Evolutionary conservation across 1,284 basidiomycete species (phyloP), one percentile per base, ranked within the genome.

Genomic region (Irpex sp.): DNA sequence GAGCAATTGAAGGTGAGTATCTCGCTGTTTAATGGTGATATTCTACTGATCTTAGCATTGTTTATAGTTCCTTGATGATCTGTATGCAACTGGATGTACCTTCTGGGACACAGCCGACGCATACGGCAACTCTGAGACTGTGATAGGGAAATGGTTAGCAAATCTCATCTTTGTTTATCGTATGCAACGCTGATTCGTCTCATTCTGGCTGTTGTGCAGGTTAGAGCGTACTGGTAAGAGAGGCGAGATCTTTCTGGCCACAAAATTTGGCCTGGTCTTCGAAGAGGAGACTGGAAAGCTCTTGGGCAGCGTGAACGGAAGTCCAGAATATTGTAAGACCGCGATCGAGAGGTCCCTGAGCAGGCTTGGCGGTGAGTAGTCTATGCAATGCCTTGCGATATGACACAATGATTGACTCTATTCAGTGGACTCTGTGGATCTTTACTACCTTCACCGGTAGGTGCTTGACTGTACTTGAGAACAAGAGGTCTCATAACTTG

Each of bases 221-320:
- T 74, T 79, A 68, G 74, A 75, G 59, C 70, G 65, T 49, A 76
- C 73, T 1, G 78, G 77, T 2, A 78, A 78, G 69, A 71, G 78
- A 4, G 66, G 73, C 54, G 71, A 81, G 49, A 77, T 83, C 54
- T 82, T 83, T 70, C 75, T 83, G 2, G 81, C 78, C 0, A 82
- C 81, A 61, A 83, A 82, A 69, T 81, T 79, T 56, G 79, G 76
- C 58, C 1, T 75, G 50, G 49, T 59, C 9, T 33, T 55, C 9
- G 19, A 13, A 31, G 31, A 55, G 39, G 39, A 43, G 39, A 43
- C 39, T 9, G 49, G 57, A 9, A 36, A 60, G 4, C 62, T 64
- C 1, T 58, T 50, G 39, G 56, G 63, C 13, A 31, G 46, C 4
- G 61, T 70, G 47, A 67, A 69, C 19, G 69, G 69, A n/a, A 66